Evolutionary conservation across 257 asterid species (phyloP), one percentile per base, ranked within the genome.

Genomic region (Solanum habrochaites): DNA sequence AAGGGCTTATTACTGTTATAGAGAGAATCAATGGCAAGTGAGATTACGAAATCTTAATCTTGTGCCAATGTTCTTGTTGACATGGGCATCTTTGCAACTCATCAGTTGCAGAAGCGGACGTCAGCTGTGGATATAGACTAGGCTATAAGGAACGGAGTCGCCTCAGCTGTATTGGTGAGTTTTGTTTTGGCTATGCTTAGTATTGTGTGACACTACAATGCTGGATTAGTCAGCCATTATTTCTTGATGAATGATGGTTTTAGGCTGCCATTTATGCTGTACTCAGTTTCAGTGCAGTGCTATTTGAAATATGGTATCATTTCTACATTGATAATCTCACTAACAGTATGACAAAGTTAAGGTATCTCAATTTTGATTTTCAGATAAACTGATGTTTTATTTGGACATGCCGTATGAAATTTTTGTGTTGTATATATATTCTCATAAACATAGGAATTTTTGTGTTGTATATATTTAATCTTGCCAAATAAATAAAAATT

Each of bases 21-120:
- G 97, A 94, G 92, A 96, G 94, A 85, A 90, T 96, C 87, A 96
- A 96, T 88, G 94, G 96, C 40, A 88, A 67, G 87, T 86, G 84
- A 84, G 43, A 40, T 83, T 5, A 64, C 29, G 18, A 64, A 4
- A 64, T n/a, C 32, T 11, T 73, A 21, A 32, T 75, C 64, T 3
- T 43, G 83, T 43, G 62, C 8, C 60, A 11, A 64, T 64, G 71
- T n/a, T n/a, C 43, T 12, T 37, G 37, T 60, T 64, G 18, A n/a
- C 66, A 3, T 20, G 66, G 56, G 6, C 31, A 39, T 73, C 27
- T 37, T 73, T 37, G 27, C n/a, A 25, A 42, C 35, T 13, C 15
- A 75, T 75, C 35, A 42, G 35, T 75, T 75, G 60, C 60, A 74
- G 82, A 39, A 37, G 56, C n/a, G 56, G 29, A 23, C 67, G 13